Evolutionary conservation across 2,329 filamentous ascomycete genomes (phyloP).

Genomic region (Nothophoma quercina): DNA sequence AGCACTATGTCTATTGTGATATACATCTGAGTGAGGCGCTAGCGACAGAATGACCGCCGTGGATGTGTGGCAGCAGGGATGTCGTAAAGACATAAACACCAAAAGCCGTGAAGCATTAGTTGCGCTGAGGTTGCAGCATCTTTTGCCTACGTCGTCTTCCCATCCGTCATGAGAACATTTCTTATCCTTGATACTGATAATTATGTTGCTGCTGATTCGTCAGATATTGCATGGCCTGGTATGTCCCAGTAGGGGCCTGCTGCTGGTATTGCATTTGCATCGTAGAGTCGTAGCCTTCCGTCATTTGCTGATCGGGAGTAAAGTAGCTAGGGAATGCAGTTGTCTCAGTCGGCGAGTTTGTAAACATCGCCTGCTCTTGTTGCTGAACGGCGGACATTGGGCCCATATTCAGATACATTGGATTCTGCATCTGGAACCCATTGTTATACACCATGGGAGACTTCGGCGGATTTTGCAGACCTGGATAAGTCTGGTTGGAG

Average conservation of each 20-base stretch:
- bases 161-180: no score
- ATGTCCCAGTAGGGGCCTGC: slow-evolving; percentile 24
- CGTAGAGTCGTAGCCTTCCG: slow-evolving; percentile 36
- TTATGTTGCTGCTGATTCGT: slow-evolving; percentile 34
- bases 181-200: slow-evolving; percentile 35
- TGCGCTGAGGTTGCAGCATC: neutral
- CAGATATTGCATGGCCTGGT: slow-evolving; percentile 46
- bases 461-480: slow-evolving; percentile 41
- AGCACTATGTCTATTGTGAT: slow-evolving; percentile 6
- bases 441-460: slow-evolving; percentile 39
- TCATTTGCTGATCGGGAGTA: slow-evolving; percentile 38
- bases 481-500: slow-evolving; percentile 45
- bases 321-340: slow-evolving; percentile 45
- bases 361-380: slow-evolving; percentile 42
- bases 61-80: slow-evolving; percentile 18
- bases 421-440: slow-evolving; percentile 39
- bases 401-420: slow-evolving; percentile 34
- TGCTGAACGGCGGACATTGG: slow-evolving; percentile 40
- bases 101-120: slow-evolving; percentile 6
- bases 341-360: slow-evolving; percentile 48
- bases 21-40: neutral
- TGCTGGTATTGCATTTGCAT: slow-evolving; percentile 43
- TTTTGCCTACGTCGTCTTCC: neutral
- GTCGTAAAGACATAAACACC: slow-evolving; percentile 1
- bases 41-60: slow-evolving; percentile 17